phyloP scores from a whole-genome alignment of 352 stramenopile species.

The Globisporangium radiosum region DNA sequence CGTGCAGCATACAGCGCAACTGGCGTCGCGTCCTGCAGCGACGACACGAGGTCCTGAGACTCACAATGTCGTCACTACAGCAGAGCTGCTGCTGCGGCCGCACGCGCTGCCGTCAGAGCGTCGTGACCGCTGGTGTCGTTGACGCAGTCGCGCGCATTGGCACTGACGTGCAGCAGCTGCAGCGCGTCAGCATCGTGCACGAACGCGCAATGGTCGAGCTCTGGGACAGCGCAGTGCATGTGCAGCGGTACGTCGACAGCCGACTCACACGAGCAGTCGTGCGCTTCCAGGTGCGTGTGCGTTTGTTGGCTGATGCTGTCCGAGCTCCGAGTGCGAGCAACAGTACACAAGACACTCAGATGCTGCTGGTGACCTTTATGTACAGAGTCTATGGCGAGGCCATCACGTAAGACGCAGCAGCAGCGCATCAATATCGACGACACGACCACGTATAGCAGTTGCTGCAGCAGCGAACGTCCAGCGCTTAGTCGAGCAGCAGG shows the following conservation, averaged over 20 bases:
- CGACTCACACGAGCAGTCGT: slow-evolving; percentile 7
- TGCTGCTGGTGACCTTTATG: background rate
- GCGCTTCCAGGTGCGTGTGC: slow-evolving; percentile 17
- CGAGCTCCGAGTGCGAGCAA: too few species aligned
- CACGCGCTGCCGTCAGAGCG: background rate
- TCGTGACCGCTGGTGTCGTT: slow-evolving; percentile 7
- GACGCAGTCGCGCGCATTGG: slow-evolving; percentile 10
- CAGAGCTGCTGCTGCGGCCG: background rate
- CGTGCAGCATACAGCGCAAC: slow-evolving; percentile 16
- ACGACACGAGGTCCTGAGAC: slow-evolving; percentile 2
- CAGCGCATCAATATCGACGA: background rate
- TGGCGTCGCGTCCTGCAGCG: slow-evolving; percentile 16
- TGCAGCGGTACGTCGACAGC: slow-evolving; percentile 13
- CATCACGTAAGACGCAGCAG: background rate
- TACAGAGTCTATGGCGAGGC: slow-evolving; percentile 16
- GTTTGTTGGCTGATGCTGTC: too few species aligned
- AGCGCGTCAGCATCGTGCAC: slow-evolving; percentile 41
- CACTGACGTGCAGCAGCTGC: slow-evolving; percentile 33
- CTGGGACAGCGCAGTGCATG: slow-evolving; percentile 14
- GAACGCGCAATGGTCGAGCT: slow-evolving; percentile 25
- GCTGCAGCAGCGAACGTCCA: slow-evolving; percentile 11
- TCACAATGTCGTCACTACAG: background rate
- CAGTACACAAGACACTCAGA: too few species aligned
- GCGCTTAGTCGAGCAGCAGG: slow-evolving; percentile 16
- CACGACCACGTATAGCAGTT: background rate